Conservation (phyloP, 2,329 filamentous ascomycete genomes). For the Colletotrichum chrysophilum region DNA sequence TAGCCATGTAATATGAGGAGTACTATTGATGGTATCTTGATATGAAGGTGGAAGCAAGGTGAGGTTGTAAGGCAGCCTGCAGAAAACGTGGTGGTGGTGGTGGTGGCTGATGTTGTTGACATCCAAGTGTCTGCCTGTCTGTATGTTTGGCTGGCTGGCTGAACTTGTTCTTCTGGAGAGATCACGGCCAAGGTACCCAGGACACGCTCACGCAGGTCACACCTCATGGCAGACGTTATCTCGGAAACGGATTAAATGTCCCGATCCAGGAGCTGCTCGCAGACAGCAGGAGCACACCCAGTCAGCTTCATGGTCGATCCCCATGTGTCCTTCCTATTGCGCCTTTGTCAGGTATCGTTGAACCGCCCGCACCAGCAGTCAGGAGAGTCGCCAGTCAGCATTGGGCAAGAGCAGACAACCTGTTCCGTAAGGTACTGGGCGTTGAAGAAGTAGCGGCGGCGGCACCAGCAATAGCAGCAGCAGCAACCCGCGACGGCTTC, state of each 20-base stretch:
- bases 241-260: neutral
- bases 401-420: neutral
- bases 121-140: neutral
- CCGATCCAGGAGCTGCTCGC: slow-evolving; percentile 6
- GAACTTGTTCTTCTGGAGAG: neutral
- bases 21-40: neutral
- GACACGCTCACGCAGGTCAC: neutral
- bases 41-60: neutral
- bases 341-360: neutral
- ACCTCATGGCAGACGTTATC: neutral
- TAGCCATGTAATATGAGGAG: neutral
- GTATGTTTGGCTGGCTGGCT: neutral
- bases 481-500: neutral
- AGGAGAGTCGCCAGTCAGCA: neutral
- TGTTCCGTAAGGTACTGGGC: neutral
- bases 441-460: neutral
- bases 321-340: slow-evolving; percentile 9
- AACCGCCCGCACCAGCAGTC: neutral
- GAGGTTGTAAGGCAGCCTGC: neutral
- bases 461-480: neutral
- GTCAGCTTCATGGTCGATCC: neutral
- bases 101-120: neutral
- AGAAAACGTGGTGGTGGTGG: neutral
- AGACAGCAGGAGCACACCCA: neutral
- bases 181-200: neutral